phyloP scores from a whole-genome alignment of 441 rosid species.

The Viola pubescens region DNA sequence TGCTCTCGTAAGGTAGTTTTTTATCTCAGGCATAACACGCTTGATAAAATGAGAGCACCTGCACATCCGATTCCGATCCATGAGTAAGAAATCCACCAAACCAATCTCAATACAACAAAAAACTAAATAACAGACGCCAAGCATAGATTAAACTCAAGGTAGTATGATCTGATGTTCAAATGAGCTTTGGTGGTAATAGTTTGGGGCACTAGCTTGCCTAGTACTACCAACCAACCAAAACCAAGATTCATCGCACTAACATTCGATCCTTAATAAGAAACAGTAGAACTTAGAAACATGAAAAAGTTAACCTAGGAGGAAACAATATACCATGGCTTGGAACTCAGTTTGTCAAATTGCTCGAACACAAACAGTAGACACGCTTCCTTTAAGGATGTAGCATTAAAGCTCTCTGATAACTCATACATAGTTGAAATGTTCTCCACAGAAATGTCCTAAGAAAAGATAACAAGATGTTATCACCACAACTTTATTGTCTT shows the following conservation, averaged over 20 bases:
- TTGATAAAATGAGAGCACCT: constrained; percentile 70
- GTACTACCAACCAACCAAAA: too few relatives aligned
- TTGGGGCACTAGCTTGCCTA: too few relatives aligned
- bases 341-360: constrained; percentile 63
- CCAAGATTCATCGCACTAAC: too few relatives aligned
- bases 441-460: constrained; percentile 70
- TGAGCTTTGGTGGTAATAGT: too few relatives aligned
- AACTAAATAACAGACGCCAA: too few relatives aligned
- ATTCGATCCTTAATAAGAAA: too few relatives aligned
- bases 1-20: constrained; percentile 54
- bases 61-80: constrained; percentile 18
- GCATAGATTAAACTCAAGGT: too few relatives aligned
- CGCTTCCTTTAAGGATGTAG: constrained; percentile 71
- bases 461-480: constrained; percentile 10
- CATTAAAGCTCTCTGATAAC: constrained; percentile 84
- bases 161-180: too few relatives aligned
- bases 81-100: background rate
- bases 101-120: background rate
- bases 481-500: background rate
- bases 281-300: background rate
- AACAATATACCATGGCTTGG: constrained; percentile 59
- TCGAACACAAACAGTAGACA: constrained; percentile 77
- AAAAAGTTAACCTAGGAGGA: background rate
- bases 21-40: constrained; percentile 67
- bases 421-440: constrained; percentile 88